A percentile compares a stretch with the other conserved stretches of the same genome.
These are phyloP conservation scores for Brassica rapa DNA, from an alignment of 345 rosid genomes.

Conservation along the genomic window DNA sequence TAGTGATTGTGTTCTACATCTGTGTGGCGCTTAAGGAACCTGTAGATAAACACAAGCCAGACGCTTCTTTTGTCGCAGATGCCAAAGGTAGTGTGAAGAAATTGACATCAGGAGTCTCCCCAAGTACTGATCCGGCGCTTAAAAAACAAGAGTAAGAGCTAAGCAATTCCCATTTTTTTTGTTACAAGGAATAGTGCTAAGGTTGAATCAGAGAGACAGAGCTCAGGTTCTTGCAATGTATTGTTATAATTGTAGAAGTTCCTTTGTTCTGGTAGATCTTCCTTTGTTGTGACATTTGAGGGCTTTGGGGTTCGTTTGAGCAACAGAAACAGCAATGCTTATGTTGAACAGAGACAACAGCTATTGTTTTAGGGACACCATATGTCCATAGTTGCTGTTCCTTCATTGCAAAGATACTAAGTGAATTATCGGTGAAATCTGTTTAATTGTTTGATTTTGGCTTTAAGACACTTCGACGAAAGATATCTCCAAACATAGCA, in stretches of 20 bases:
- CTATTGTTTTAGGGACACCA: neutral
- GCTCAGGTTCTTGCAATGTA: conserved; percentile 8
- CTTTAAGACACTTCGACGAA: neutral
- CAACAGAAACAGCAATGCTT: neutral
- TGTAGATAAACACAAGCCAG: conserved; percentile 76
- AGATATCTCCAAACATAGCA: neutral
- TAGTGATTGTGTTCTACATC: conserved; percentile 79
- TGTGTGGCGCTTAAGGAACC: conserved; percentile 90
- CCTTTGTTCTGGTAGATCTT: neutral
- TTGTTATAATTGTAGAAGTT: conserved; percentile 15
- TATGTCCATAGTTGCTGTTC: conserved; percentile 13
- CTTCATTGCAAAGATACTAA: neutral
- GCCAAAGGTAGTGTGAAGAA: conserved; percentile 73
- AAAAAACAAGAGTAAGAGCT: conserved; percentile 52
- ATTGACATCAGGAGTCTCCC: conserved; percentile 35
- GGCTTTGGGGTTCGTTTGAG: conserved; percentile 20
- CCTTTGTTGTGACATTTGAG: conserved; percentile 10
- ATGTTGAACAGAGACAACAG: conserved; percentile 1
- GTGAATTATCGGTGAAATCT: neutral
- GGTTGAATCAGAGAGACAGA: conserved; percentile 24
- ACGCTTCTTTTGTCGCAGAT: conserved; percentile 68
- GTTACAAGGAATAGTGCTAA: neutral
- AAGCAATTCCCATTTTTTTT: neutral
- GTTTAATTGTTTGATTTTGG: neutral
- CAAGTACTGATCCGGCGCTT: conserved; percentile 42